Conservation (phyloP, 768 basidiomycete genomes). For the Lactarius hatsudake region DNA sequence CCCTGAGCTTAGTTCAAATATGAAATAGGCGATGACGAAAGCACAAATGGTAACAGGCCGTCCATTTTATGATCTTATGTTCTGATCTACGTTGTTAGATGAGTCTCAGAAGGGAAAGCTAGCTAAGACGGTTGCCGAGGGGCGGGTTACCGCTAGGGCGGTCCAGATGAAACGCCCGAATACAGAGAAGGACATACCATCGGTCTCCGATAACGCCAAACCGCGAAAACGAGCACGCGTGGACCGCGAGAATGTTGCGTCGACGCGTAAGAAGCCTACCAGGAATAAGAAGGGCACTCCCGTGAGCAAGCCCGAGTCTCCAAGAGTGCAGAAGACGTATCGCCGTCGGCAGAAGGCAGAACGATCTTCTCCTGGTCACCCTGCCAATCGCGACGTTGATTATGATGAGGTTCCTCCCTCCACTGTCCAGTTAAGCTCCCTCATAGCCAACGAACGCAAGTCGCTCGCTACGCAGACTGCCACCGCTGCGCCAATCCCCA, state of each 20-base stretch:
- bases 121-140: neutral
- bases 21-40: neutral
- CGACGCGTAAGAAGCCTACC: neutral
- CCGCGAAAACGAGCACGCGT: conserved; percentile 14
- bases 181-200: neutral
- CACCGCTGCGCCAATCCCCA: neutral
- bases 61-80: neutral
- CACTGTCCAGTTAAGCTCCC: neutral
- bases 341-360: conserved; percentile 15
- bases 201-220: neutral
- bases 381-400: conserved; percentile 14
- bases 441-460: conserved; percentile 5
- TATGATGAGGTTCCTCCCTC: conserved; percentile 26
- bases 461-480: neutral
- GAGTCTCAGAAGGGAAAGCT: neutral
- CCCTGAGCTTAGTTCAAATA: neutral
- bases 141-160: neutral
- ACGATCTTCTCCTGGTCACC: conserved; percentile 6
- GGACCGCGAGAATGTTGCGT: conserved; percentile 4
- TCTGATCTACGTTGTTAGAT: conserved; percentile 3
- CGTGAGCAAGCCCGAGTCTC: neutral
- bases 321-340: conserved; percentile 23
- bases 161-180: neutral
- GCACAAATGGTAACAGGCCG: neutral
- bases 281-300: conserved; percentile 6